Base-by-base conservation (phyloP, 2,329 filamentous ascomycete genomes). In the Nothomitra cinnamomea region DNA sequence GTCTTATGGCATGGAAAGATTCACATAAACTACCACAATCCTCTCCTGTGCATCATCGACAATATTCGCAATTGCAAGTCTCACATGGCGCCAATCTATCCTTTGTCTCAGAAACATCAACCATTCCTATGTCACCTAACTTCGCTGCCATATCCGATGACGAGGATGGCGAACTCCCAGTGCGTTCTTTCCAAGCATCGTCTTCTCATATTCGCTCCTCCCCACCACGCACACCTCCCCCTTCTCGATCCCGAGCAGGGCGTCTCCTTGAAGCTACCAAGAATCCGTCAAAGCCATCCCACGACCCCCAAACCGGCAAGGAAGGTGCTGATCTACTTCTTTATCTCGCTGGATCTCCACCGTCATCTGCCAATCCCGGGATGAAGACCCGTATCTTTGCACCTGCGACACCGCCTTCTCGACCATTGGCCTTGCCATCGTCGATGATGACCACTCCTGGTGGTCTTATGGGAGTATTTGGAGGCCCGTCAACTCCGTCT, bases 381-480 rank as follows among this genome's bases (percentile, higher is more conserved):
- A 65, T 61, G 51, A 76, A 70, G 53, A 70, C 71, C 47, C 72
- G 75, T 56, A 81, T 82, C 75, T 78, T 82, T 42, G 80, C 82
- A 24, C 83, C 83, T 1, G 85, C 82, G 10, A 89, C 85, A n/a
- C 85, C 85, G 35, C 84, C 84, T 3, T 80, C 81, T 53, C 82
- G 81, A 64, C 79, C 74, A 59, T 65, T 66, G 59, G 85, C 79
- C 52, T 72, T 85, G 57, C 88, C 80, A 21, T 94, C 80, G 54
- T 94, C 82, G 24, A 87, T 90, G 78, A 90, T 92, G 85, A 83
- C 79, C n/a, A 92, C 87, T 10, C 86, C 86, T 1, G 80, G 82
- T 53, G 83, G 82, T 32, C 19, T 49, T 10, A 12, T 49, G 28
- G 49, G 42, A 8, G 42, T 21, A 17, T 55, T 54, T 38, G 53